Evolutionary conservation across 2,329 filamentous ascomycete genomes (phyloP).

Genomic region (Colletotrichum lentis): DNA sequence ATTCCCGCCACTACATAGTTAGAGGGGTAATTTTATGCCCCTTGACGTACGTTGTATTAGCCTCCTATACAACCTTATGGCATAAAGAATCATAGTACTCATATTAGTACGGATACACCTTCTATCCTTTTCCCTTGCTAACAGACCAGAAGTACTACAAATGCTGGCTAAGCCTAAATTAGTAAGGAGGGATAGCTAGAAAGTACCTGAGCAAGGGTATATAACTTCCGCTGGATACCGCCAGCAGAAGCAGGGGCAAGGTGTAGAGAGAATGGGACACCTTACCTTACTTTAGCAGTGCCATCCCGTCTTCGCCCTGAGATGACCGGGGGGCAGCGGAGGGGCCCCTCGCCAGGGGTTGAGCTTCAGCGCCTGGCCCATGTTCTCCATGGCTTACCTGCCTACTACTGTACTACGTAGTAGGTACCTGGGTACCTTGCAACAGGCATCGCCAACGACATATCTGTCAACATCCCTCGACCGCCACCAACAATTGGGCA

Average conservation of each 20-base stretch:
- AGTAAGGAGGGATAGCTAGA: no score
- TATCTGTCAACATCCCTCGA: slow-evolving; percentile 6
- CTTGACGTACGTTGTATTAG: no score
- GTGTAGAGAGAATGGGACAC: slow-evolving; percentile 12
- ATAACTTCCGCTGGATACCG: no score
- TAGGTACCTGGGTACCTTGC: not conserved
- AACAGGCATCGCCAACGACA: not conserved
- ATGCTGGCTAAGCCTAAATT: no score
- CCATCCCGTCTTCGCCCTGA: slow-evolving; percentile 37
- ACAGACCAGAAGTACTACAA: no score
- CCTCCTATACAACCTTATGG: no score
- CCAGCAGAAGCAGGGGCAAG: slow-evolving; percentile 4
- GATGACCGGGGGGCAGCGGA: slow-evolving; percentile 32
- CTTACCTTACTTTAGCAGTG: slow-evolving; percentile 34
- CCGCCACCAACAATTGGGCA: not conserved
- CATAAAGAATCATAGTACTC: no score
- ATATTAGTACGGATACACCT: no score
- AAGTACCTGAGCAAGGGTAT: no score
- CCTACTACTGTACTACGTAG: no score
- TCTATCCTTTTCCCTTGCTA: no score
- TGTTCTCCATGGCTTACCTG: slow-evolving; percentile 17
- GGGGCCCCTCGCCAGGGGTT: slow-evolving; percentile 21
- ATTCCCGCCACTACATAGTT: slow-evolving; percentile 37
- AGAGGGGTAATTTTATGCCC: no score
- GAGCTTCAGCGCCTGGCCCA: slow-evolving; percentile 28